phyloP scores from a whole-genome alignment of 768 basidiomycete species.

The Rhizopogon vinicolor region DNA sequence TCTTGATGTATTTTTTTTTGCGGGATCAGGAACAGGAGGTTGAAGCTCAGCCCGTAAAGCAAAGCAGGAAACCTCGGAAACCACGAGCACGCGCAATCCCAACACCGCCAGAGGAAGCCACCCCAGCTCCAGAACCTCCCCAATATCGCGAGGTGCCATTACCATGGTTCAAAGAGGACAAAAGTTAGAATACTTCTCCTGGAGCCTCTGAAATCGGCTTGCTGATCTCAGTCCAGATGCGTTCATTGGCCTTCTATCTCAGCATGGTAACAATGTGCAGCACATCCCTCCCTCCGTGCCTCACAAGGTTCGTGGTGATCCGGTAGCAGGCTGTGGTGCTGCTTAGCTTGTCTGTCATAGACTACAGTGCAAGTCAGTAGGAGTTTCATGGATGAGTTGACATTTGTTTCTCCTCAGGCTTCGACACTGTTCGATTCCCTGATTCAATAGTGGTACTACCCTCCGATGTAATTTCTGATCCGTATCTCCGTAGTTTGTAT shows the following conservation, averaged over 20 bases:
- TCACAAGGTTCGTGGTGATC: constrained; percentile 41
- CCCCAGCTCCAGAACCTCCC: constrained; percentile 14
- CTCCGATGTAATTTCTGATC: not conserved
- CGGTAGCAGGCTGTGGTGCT: constrained; percentile 2
- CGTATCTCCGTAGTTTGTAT: constrained; percentile 2
- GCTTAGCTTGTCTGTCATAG: constrained; percentile 24
- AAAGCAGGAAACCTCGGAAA: constrained; percentile 25
- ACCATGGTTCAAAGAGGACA: constrained; percentile 67
- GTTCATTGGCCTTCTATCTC: constrained; percentile 52
- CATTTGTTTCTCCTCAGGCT: not conserved
- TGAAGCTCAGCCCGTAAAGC: constrained; percentile 28
- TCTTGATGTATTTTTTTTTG: not conserved
- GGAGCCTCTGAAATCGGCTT: constrained; percentile 5
- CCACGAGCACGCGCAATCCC: constrained; percentile 23
- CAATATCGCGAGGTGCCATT: constrained; percentile 26
- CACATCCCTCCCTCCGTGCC: constrained; percentile 67
- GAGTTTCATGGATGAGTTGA: constrained; percentile 8
- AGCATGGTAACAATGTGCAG: constrained; percentile 63
- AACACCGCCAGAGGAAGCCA: constrained; percentile 18
- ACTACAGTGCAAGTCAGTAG: constrained; percentile 51
- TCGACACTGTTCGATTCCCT: not conserved
- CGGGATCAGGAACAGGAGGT: constrained; percentile 16
- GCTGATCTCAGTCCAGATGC: constrained; percentile 8
- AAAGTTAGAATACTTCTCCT: constrained; percentile 36
- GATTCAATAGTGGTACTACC: not conserved